Base-by-base conservation (phyloP, 106 monocot genomes). In the Cymbidium sinense region DNA sequence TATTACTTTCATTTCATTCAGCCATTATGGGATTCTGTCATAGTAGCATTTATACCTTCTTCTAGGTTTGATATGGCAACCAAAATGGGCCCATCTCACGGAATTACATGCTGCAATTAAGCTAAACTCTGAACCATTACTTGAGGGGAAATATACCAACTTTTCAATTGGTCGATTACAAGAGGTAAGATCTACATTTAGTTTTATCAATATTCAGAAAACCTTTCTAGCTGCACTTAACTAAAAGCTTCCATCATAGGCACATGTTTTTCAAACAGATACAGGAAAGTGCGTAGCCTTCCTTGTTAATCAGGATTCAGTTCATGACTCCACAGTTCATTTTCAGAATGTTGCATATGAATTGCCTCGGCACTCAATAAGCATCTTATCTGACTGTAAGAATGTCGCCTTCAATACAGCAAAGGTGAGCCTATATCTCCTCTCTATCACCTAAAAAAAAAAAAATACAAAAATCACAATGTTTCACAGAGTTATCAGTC, bases 31-130 rank as follows among this genome's bases (percentile, higher is more conserved):
- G 19, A 44, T 74, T 74, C 15, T 35, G 8, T 20, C 36, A 15
- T 71, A 44, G 1, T 44, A 18, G 29, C 11, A 44, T 28, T 19
- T 74, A 36, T 44, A 28, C 20, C 34, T 47, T 36, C 39, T 29
- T 67, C 9, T 31, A 96, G 93, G 96, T 79, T 78, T 96, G 15
- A 76, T 91, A 74, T 85, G 88, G 81, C 90, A 85, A 69, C 90
- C 98, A 12, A 88, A 86, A 82, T 99, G 90, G 90, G 98, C 80
- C 6, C 98, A 99, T 87, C 88, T 99, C 12, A 90, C 62, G 77
- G 88, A 94, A 54, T 70, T 99, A 61, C 98, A 99, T 84, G 79
- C 83, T 50, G 92, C 81, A 72, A 74, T 95, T 65, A 90, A 89
- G 75, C 37, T 23, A 52, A 80, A 67, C 17, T 79, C 88, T 23